A percentile compares a stretch with the other conserved stretches of the same genome.
Conservation (phyloP, 768 basidiomycete genomes). For the Russula griseocarnosa region DNA sequence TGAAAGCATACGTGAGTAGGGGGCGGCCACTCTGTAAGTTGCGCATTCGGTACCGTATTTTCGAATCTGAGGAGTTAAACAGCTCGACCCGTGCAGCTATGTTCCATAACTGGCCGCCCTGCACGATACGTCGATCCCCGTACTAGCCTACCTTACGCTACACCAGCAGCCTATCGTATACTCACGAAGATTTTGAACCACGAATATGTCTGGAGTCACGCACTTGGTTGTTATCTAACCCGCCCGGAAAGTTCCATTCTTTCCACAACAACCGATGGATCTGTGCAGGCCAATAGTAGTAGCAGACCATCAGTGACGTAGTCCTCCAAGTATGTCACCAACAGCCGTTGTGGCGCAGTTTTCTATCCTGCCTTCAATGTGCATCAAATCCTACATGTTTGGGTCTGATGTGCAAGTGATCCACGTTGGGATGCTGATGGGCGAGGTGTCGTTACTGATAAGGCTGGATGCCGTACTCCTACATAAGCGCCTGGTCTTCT, state of each 20-base stretch:
- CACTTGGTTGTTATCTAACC: slow-evolving; percentile 43
- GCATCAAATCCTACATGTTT: background rate
- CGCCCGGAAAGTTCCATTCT: background rate
- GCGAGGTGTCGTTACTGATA: background rate
- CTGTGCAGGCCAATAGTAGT: background rate
- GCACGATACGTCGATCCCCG: slow-evolving; percentile 80
- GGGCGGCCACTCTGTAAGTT: slow-evolving; percentile 58
- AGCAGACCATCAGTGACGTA: background rate
- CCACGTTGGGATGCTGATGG: background rate
- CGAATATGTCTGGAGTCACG: slow-evolving; percentile 61
- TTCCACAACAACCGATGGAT: background rate
- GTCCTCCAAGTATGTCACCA: background rate
- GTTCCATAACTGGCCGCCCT: slow-evolving; percentile 72
- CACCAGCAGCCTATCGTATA: slow-evolving; percentile 57
- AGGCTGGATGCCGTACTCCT: background rate
- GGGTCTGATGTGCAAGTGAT: background rate
- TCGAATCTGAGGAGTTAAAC: background rate
- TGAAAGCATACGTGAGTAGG: slow-evolving; percentile 61
- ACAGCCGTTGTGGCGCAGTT: background rate
- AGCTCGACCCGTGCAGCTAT: slow-evolving; percentile 65
- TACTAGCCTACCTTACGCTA: slow-evolving; percentile 75
- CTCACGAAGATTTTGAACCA: slow-evolving; percentile 61
- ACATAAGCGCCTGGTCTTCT: background rate
- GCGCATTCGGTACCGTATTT: slow-evolving; percentile 21
- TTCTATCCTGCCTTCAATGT: background rate